Conservation (phyloP, 75 land plant genomes). For the Picea sitchensis region DNA sequence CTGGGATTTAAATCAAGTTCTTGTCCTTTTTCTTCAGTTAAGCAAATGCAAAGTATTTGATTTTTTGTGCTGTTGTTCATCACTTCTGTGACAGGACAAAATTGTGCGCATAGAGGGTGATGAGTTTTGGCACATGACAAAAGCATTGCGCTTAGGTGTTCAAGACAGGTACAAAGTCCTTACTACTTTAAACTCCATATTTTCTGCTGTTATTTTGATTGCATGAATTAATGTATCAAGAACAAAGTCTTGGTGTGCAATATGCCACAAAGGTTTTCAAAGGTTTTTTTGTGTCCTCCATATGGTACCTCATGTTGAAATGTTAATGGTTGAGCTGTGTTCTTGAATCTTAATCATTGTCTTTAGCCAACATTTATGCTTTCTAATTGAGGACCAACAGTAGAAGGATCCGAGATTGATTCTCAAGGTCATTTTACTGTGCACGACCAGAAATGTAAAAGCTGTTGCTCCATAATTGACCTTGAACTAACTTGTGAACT, state of each 20-base stretch:
- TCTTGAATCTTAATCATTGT: not conserved
- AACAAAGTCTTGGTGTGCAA: too few relatives aligned
- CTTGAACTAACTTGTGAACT: not conserved
- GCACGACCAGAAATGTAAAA: not conserved
- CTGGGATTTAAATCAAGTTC: not conserved
- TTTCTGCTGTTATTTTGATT: not conserved
- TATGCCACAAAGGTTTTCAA: not conserved
- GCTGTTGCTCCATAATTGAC: not conserved
- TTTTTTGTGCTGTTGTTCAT: constrained; percentile 8
- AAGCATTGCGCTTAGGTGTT: constrained; percentile 62
- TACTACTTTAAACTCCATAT: not conserved
- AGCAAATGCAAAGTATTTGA: not conserved
- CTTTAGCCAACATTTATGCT: not conserved
- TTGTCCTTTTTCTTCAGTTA: too few relatives aligned
- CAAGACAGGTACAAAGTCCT: constrained; percentile 59
- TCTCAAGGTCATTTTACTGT: not conserved
- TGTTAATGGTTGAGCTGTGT: not conserved
- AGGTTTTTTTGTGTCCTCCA: not conserved
- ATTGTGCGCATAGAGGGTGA: constrained; percentile 66
- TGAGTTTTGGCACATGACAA: constrained; percentile 93
- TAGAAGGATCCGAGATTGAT: not conserved
- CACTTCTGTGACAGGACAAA: constrained; percentile 42
- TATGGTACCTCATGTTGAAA: not conserved
- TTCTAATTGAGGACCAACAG: not conserved
- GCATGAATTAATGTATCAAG: too few relatives aligned